Base-by-base conservation (phyloP, 306 rosid genomes). In the Lupinus albus region DNA sequence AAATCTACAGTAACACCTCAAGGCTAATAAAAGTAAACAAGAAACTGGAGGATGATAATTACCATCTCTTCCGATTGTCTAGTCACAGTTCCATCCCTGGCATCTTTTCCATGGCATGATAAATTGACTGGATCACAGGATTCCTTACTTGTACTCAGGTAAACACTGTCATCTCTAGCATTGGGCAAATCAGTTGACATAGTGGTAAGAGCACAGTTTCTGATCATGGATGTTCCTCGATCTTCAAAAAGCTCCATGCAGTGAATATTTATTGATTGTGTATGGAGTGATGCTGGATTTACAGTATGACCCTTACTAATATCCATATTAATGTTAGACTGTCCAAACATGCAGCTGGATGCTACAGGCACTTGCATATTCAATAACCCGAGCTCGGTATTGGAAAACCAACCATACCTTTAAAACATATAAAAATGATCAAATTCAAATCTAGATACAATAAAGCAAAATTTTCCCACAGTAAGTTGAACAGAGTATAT, bases 331-430 rank as follows among this genome's bases (percentile, higher is more conserved):
- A 39, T 67, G 64, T 77, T 76, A 67, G 78, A 80, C 66, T 84
- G 93, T 18, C 72, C 84, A 73, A 11, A 73, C 72, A 62, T 47
- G 81, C 81, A 68, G 76, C 78, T 46, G 48, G 87, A 72, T 82
- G 82, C 74, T 32, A 77, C 55, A 39, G 85, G 71, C 48, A 72
- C 76, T 68, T 76, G 89, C 67, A 74, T 70, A 46, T 72, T 80
- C 45, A 56, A 61, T 65, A 73, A 69, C 68, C 71, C 84, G 35
- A 64, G 80, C 72, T 86, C 89, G 3, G 77, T 13, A 59, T 48
- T 66, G 73, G 85, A 79, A 78, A 88, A 80, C 99, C 99, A 93
- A 71, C 99, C 97, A 84, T 93, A 93, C 94, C 99, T 93, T 78
- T 82, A 86, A 80, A 67, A 72, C 49, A 70, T 11, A 35, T 17